Conservation (phyloP, 2,329 filamentous ascomycete species). For the Fusarium nodosum region DNA sequence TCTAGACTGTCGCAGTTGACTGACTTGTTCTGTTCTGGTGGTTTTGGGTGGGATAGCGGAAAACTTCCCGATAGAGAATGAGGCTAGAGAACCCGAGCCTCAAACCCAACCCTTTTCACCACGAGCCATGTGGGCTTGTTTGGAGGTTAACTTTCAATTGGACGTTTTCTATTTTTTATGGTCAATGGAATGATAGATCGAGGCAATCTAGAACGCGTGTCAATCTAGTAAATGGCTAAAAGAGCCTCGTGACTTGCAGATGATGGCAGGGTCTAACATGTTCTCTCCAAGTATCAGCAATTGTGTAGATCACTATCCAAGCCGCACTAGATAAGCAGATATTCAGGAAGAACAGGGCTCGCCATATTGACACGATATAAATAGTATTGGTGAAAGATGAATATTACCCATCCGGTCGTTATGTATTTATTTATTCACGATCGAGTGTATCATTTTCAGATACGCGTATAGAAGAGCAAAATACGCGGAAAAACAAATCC, state of each 20-base stretch:
- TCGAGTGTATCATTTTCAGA: not conserved
- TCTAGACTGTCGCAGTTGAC: not conserved
- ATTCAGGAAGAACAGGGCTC: not conserved
- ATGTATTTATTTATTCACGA: too few relatives aligned
- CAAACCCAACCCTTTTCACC: not conserved
- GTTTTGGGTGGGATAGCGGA: conserved; percentile 16
- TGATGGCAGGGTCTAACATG: not conserved
- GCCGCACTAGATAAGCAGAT: too few relatives aligned
- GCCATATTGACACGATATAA: rapidly evolving
- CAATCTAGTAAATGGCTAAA: not conserved
- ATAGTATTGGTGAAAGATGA: not conserved
- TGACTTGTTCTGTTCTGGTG: not conserved
- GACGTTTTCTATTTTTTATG: rapidly evolving
- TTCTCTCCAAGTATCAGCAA: not conserved
- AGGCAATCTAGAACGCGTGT: not conserved
- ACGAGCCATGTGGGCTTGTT: too few relatives aligned
- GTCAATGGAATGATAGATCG: not conserved
- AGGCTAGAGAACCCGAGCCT: conserved; percentile 31
- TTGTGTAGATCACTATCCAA: not conserved
- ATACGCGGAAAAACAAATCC: not conserved
- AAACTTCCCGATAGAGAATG: conserved; percentile 11
- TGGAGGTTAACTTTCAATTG: not conserved
- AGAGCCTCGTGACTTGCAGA: not conserved
- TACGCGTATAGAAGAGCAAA: not conserved
- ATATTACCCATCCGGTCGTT: not conserved